Evolutionary conservation across 768 basidiomycete genomes (phyloP).

Genomic region (Xanthoconium purpureum): DNA sequence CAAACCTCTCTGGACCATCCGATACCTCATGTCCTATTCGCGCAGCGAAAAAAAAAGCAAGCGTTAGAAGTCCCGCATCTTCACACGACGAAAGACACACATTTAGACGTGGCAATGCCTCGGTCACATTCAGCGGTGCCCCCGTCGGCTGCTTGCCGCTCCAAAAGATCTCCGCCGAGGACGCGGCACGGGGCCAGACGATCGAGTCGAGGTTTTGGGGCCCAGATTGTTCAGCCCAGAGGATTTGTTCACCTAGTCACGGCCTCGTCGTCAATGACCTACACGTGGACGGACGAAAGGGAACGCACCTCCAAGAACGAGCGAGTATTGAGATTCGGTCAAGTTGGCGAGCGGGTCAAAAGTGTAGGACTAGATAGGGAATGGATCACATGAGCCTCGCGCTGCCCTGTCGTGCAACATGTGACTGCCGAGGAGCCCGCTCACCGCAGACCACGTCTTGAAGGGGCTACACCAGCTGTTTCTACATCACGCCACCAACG

Average conservation of each 20-base stretch:
- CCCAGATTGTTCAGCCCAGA: slow-evolving; percentile 48
- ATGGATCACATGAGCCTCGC: background rate
- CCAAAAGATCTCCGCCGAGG: slow-evolving; percentile 56
- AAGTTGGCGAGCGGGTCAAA: slow-evolving; percentile 50
- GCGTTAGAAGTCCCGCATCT: background rate
- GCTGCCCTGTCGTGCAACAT: background rate
- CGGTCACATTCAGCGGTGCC: slow-evolving; percentile 29
- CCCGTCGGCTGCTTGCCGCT: slow-evolving; percentile 40
- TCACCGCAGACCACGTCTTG: slow-evolving; percentile 50
- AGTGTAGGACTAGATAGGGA: slow-evolving; percentile 36
- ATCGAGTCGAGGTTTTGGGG: slow-evolving; percentile 42
- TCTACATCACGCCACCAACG: slow-evolving; percentile 11
- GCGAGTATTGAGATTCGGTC: slow-evolving; percentile 31
- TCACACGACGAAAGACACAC: slow-evolving; percentile 5
- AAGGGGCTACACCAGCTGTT: slow-evolving; percentile 51
- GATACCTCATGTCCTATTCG: slow-evolving; percentile 40
- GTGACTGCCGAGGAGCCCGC: slow-evolving; percentile 8
- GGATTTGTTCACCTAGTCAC: slow-evolving; percentile 33
- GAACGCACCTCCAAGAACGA: slow-evolving; percentile 38
- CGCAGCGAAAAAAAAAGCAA: background rate
- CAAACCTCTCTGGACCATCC: slow-evolving; percentile 49
- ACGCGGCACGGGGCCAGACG: slow-evolving; percentile 47
- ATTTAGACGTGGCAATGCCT: slow-evolving; percentile 51
- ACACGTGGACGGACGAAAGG: background rate
- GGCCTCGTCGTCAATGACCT: background rate